Evolutionary conservation across 331 rosid species (phyloP), one percentile per base, ranked within the genome.

Genomic region (Saraca asoca): DNA sequence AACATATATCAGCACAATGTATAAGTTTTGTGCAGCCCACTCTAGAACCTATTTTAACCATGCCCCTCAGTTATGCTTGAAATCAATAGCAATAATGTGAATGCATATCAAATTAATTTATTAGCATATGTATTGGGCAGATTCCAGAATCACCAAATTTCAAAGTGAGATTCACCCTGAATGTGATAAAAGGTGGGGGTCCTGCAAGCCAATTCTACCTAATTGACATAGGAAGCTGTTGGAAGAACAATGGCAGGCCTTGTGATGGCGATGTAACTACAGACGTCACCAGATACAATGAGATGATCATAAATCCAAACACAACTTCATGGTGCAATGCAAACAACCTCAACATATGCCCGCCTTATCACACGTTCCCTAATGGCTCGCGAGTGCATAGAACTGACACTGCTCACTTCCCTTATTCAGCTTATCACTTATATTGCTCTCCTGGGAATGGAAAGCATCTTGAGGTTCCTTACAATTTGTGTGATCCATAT

Each of bases 71-170:
- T 41, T 35, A 15, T 34, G 19, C 7, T 64, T 31, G 12, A 7
- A 34, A 64, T 24, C 2, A 31, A 52, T 24, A 58, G 33, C 35
- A 7, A 12, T 14, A 5, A 0, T 5, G 15, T 16, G 14, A 18
- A 2, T 24, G 43, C 12, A 15, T 14, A 2, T 19, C 70, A 58
- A 43, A 58, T 14, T 48, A 19, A 46, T 37, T 33, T 33, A 45
- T 42, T 10, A 34, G 42, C 14, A 16, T 14, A 34, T 31, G 18
- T 16, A 43, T 29, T 43, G n/a, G 13, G 46, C 64, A 78, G 82
- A 50, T 78, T 45, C 82, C 82, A 31, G 75, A 78, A 56, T 78
- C 82, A 56, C 82, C 82, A 48, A 68, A 78, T 34, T 78, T 78
- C 69, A 78, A 50, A 24, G 79, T 73, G 58, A 78, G 69, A 46